These are phyloP conservation scores for Petunia secreta DNA, from an alignment of 257 asterid species.

Conservation along the genomic window DNA sequence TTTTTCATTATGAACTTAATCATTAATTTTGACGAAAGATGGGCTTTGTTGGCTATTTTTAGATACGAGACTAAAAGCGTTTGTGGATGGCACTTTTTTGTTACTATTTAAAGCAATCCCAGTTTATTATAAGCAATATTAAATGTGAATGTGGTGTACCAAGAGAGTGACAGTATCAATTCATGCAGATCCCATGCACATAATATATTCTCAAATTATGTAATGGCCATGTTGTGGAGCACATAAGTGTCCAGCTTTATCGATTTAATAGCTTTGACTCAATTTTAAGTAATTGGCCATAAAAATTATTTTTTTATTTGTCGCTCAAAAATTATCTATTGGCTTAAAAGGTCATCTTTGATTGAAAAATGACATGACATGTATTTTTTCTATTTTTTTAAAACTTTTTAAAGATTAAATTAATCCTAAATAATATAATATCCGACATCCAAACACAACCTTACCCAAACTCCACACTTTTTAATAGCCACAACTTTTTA, in stretches of 20 bases:
- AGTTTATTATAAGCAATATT: conserved; percentile 14
- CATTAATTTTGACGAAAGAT: background rate
- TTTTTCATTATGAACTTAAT: background rate
- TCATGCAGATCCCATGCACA: conserved; percentile 30
- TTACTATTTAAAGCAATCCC: conserved; percentile 48
- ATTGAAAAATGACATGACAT: too few species aligned
- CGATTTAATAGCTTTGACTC: too few species aligned
- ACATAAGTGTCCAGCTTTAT: background rate
- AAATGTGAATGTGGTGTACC: background rate
- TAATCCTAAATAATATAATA: too few species aligned
- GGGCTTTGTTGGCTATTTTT: conserved; percentile 27
- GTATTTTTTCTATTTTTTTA: too few species aligned
- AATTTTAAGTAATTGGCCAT: too few species aligned
- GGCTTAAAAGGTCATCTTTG: too few species aligned
- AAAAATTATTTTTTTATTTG: too few species aligned
- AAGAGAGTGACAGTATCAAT: background rate
- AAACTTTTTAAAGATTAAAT: too few species aligned
- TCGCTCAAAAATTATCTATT: too few species aligned
- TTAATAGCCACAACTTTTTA: too few species aligned
- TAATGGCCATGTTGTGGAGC: conserved; percentile 33
- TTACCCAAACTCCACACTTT: too few species aligned
- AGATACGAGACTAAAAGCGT: conserved; percentile 32
- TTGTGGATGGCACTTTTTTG: conserved; percentile 39
- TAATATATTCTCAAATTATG: conserved; percentile 37
- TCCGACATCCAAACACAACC: too few species aligned